Conservation (phyloP, 2,329 filamentous ascomycete species). For the Plenodomus biglobosus region DNA sequence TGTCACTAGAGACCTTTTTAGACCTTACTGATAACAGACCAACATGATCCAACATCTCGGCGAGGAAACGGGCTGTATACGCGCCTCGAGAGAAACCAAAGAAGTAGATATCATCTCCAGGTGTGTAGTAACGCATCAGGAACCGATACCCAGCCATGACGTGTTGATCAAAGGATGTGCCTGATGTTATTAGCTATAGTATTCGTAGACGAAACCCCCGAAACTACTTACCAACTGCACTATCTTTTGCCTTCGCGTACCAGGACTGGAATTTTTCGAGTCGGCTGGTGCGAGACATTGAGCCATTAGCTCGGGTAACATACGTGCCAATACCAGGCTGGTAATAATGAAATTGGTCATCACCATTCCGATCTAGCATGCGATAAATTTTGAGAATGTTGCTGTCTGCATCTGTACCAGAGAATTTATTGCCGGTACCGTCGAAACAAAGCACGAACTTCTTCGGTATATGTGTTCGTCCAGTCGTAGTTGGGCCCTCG, state of each 20-base stretch:
- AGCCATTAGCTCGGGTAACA: slow-evolving; percentile 53
- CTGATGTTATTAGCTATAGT: slow-evolving; percentile 36
- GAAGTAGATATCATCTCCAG: slow-evolving; percentile 53
- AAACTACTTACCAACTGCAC: slow-evolving; percentile 58
- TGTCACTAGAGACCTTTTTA: neutral
- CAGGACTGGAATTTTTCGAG: slow-evolving; percentile 63
- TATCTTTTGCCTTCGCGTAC: slow-evolving; percentile 75
- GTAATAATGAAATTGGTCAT: slow-evolving; percentile 55
- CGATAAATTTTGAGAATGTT: slow-evolving; percentile 68
- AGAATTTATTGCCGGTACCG: slow-evolving; percentile 49
- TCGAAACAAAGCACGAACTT: slow-evolving; percentile 60
- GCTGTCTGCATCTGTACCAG: slow-evolving; percentile 45
- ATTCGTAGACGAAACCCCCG: neutral
- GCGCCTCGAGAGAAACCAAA: slow-evolving; percentile 55
- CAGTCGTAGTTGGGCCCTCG: slow-evolving; percentile 7
- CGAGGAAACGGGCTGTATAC: slow-evolving; percentile 58
- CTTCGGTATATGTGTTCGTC: slow-evolving; percentile 47
- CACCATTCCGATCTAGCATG: slow-evolving; percentile 65
- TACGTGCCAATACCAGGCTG: slow-evolving; percentile 70
- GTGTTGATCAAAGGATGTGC: slow-evolving; percentile 78
- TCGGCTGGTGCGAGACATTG: slow-evolving; percentile 59
- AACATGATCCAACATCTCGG: slow-evolving; percentile 83
- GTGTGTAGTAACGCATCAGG: slow-evolving; percentile 53
- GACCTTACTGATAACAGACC: slow-evolving; percentile 64
- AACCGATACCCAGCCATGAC: slow-evolving; percentile 75